Base-by-base conservation (phyloP, 345 rosid species). In the Melaleuca quinquenervia region DNA sequence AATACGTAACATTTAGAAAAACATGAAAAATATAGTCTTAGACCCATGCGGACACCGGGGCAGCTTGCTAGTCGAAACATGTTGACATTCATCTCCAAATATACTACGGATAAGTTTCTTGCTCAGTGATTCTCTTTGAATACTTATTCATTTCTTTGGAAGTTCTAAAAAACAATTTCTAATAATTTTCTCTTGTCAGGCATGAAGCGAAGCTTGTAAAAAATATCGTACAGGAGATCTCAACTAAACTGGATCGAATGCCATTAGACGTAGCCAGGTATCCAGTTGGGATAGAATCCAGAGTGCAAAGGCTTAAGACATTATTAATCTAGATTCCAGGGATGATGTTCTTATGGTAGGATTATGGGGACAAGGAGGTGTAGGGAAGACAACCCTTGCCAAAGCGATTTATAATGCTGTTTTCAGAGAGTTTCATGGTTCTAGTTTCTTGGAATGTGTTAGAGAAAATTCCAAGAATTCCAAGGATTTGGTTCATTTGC, bases 331-430 rank as follows among this genome's bases (percentile, higher is more conserved):
- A 50, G 52, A 36, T 20, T 15, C 82, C n/a, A 52, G 15, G 18
- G 83, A 87, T 84, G 36, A 89, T 84, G 85, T 58, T 26, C 86
- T 86, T 80, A 18, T 36, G 21, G 92, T 18, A 93, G 94, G 16
- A 85, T 94, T 22, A 87, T 89, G 88, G 95, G 94, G 3, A 90
- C 90, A 89, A 92, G 91, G 27, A 52, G 94, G 96, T 11, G 87
- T 90, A 15, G 96, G 96, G 1, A 94, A 92, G 85, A 94, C 94
- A 36, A 91, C 93, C 36, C 85, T 92, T 5, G 91, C 96, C 3
- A 85, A 84, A 53, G 87, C 84, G 50, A 56, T 91, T 6, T 89
- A 84, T 32, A 86, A 88, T 32, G 3, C 27, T 48, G 60, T 89
- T 16, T 84, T 85, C 14, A 44, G 4, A 16, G 8, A 85, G 26